phyloP scores from a whole-genome alignment of 768 basidiomycete species.

The Aureoboletus auriporus region DNA sequence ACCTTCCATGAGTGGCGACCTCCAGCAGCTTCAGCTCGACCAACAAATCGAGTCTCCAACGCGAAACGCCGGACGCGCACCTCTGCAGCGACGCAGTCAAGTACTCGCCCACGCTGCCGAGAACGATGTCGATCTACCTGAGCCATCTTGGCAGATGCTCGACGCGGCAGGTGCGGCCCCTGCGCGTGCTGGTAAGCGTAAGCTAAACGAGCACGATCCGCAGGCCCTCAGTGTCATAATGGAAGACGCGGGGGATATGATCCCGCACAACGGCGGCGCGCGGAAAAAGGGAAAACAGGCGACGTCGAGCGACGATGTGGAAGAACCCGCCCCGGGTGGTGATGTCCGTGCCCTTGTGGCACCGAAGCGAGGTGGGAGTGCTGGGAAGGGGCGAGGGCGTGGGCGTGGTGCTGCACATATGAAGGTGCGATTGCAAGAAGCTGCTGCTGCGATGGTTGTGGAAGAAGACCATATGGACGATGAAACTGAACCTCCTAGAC shows the following conservation, averaged over 20 bases:
- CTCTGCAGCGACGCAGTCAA: slow-evolving; percentile 46
- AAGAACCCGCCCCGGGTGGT: slow-evolving; percentile 11
- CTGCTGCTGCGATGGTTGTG: slow-evolving; percentile 23
- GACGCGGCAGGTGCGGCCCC: slow-evolving; percentile 20
- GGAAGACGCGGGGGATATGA: slow-evolving; percentile 15
- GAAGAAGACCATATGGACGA: slow-evolving; percentile 28
- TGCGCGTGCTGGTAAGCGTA: slow-evolving; percentile 35
- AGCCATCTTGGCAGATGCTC: slow-evolving; percentile 60
- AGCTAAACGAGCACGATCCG: slow-evolving; percentile 27
- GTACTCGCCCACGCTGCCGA: slow-evolving; percentile 46
- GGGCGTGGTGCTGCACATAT: slow-evolving; percentile 15
- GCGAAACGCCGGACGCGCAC: slow-evolving; percentile 13
- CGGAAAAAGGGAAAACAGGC: slow-evolving; percentile 25
- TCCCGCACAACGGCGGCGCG: slow-evolving; percentile 5
- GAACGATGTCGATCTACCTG: slow-evolving; percentile 35
- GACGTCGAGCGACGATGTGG: slow-evolving; percentile 10
- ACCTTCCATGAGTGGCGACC: slow-evolving; percentile 29
- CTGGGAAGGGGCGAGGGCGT: slow-evolving; percentile 20
- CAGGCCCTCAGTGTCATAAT: slow-evolving; percentile 26
- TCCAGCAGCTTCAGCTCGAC: slow-evolving; percentile 33
- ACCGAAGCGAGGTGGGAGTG: slow-evolving; percentile 15
- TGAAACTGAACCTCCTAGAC: slow-evolving; percentile 18
- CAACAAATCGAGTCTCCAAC: slow-evolving; percentile 10
- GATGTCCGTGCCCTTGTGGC: slow-evolving; percentile 1
- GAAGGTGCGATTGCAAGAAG: slow-evolving; percentile 23